A percentile compares a stretch with the other conserved stretches of the same genome.
These are phyloP conservation scores for Pythium sukuiense DNA, from an alignment of 352 stramenopile genomes.

Conservation along the genomic window DNA sequence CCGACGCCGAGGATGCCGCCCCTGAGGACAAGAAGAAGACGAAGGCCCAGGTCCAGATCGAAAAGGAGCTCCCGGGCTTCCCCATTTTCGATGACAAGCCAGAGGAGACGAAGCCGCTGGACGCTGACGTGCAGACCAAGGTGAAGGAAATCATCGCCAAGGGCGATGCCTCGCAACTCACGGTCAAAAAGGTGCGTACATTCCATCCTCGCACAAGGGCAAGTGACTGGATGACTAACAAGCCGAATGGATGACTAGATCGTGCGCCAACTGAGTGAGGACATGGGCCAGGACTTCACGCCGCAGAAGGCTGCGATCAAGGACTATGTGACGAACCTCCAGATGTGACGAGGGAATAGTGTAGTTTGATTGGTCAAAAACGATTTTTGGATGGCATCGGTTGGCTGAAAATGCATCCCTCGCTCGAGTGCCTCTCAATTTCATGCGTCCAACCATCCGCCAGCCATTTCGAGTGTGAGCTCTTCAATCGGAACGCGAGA, in stretches of 20 bases:
- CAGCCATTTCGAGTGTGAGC: constrained; percentile 22
- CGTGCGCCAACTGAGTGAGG: constrained; percentile 64
- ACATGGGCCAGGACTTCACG: constrained; percentile 66
- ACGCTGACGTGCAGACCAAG: constrained; percentile 54
- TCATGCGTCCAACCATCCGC: constrained; percentile 15
- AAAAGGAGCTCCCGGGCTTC: no score
- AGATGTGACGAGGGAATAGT: constrained; percentile 26
- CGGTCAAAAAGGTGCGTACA: constrained; percentile 71
- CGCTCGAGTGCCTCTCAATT: constrained; percentile 11
- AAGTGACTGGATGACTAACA: background rate
- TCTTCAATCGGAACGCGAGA: constrained; percentile 32
- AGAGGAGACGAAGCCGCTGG: constrained; percentile 30
- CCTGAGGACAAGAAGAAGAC: constrained; percentile 29
- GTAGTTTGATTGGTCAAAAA: constrained; percentile 24
- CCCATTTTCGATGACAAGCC: constrained; percentile 13
- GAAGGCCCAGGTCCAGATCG: background rate
- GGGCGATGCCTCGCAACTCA: constrained; percentile 75
- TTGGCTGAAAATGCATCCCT: constrained; percentile 17
- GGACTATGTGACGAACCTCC: constrained; percentile 61
- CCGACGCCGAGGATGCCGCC: constrained; percentile 12
- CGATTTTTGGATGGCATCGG: constrained; percentile 20
- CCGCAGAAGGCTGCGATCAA: constrained; percentile 81
- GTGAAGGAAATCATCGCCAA: constrained; percentile 79
- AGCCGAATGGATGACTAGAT: constrained; percentile 38
- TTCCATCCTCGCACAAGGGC: background rate